These are phyloP conservation scores for Rauvolfia tetraphylla DNA, from an alignment of 257 asterid genomes.

Conservation along the genomic window DNA sequence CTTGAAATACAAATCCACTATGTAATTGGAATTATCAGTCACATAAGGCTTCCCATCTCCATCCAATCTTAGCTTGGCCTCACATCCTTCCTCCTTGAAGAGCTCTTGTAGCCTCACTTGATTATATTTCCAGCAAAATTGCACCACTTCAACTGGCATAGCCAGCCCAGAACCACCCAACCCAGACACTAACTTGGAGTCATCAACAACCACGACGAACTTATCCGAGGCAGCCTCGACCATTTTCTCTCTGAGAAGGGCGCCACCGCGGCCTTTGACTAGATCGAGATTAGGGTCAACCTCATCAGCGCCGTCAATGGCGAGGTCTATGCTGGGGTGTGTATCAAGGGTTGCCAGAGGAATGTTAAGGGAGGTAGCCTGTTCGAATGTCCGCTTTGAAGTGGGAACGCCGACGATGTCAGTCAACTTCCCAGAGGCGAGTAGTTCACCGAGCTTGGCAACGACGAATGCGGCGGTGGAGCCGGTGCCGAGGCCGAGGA, in stretches of 20 bases:
- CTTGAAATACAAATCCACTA: slow-evolving; percentile 84
- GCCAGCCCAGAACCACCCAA: slow-evolving; percentile 91
- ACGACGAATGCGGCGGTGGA: slow-evolving; percentile 98
- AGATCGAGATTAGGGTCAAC: slow-evolving; percentile 86
- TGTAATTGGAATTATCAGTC: slow-evolving; percentile 80
- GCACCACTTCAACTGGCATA: slow-evolving; percentile 96
- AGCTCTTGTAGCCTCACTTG: slow-evolving; percentile 56
- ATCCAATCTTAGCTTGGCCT: slow-evolving; percentile 65
- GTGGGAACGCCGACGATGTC: slow-evolving; percentile 77
- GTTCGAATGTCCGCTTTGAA: slow-evolving; percentile 72
- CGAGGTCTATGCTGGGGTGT: slow-evolving; percentile 53
- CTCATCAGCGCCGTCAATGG: slow-evolving; percentile 93
- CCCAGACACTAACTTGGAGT: slow-evolving; percentile 70
- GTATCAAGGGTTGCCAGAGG: slow-evolving; percentile 18
- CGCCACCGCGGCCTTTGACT: slow-evolving; percentile 96
- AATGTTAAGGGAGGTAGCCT: slow-evolving; percentile 57
- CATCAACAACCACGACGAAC: slow-evolving; percentile 85
- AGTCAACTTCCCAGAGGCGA: slow-evolving; percentile 61
- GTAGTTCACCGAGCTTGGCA: slow-evolving; percentile 71
- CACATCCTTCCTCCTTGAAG: slow-evolving; percentile 69
- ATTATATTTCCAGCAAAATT: slow-evolving; percentile 80
- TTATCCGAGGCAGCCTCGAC: slow-evolving; percentile 87
- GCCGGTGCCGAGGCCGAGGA: slow-evolving; percentile 93
- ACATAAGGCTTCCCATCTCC: slow-evolving; percentile 76
- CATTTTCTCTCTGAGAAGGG: slow-evolving; percentile 86